A percentile compares a stretch with the other conserved stretches of the same genome.
Conservation (phyloP, 2,329 filamentous ascomycete species). For the Botrytis fragariae region DNA sequence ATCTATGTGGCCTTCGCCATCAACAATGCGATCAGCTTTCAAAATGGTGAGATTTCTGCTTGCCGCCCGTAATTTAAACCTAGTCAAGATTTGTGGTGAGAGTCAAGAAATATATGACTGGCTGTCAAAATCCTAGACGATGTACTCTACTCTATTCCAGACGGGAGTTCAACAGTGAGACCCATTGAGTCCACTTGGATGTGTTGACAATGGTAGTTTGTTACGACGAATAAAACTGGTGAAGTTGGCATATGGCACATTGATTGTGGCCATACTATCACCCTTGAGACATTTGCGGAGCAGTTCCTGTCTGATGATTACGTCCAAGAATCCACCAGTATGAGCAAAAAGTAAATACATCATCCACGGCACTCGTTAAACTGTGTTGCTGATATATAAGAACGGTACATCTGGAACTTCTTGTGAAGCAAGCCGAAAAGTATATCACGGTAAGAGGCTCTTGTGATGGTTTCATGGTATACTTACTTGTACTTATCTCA, state of each 20-base stretch:
- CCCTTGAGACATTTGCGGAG: neutral
- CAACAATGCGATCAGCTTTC: neutral
- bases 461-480: neutral
- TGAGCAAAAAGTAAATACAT: neutral
- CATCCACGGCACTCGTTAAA: neutral
- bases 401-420: neutral
- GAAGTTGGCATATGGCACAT: neutral
- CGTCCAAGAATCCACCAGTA: neutral
- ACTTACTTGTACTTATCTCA: neutral
- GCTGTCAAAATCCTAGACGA: neutral
- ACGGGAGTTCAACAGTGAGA: neutral
- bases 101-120: neutral
- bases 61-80: neutral
- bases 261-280: neutral
- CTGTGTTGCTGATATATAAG: neutral
- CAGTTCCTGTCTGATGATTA: neutral
- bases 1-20: neutral
- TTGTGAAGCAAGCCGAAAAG: neutral
- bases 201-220: neutral
- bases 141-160: neutral
- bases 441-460: neutral
- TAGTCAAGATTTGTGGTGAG: neutral
- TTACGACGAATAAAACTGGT: neutral
- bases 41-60: neutral
- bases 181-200: neutral